phyloP scores from a whole-genome alignment of 129 eudicot genomes.

The Artemisia annua region DNA sequence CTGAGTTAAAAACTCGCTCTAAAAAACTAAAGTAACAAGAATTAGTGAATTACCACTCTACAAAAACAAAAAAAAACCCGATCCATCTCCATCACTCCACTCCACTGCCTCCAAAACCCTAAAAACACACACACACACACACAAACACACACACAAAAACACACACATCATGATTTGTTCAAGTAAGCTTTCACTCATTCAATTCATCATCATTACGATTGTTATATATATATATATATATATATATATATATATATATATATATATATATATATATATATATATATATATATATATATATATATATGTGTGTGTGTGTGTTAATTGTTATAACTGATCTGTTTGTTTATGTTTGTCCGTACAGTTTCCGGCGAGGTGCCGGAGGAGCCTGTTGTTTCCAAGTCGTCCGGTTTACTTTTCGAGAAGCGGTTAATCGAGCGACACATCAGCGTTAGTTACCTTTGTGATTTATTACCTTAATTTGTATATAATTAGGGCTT shows the following conservation, averaged over 20 bases:
- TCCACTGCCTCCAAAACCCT: conserved; percentile 16
- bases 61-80: neutral
- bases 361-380: conserved; percentile 99
- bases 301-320: no score
- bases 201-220: neutral
- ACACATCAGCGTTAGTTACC: conserved; percentile 56
- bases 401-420: conserved; percentile 70
- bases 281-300: no score
- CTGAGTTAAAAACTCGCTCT: no score
- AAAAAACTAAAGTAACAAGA: no score
- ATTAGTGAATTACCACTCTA: no score
- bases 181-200: conserved; percentile 38
- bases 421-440: conserved; percentile 91
- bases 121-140: conserved; percentile 20
- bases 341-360: neutral
- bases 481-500: conserved; percentile 33
- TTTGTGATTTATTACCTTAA: no score
- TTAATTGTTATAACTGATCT: conserved; percentile 23
- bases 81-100: neutral
- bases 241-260: no score
- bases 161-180: conserved; percentile 67
- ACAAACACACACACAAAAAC: conserved; percentile 38
- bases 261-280: no score
- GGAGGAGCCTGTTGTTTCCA: conserved; percentile 97
- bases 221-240: neutral